These are phyloP conservation scores for Mortierella sp. DNA, from an alignment of 371 early-diverging fungal species.

Conservation along the genomic window DNA sequence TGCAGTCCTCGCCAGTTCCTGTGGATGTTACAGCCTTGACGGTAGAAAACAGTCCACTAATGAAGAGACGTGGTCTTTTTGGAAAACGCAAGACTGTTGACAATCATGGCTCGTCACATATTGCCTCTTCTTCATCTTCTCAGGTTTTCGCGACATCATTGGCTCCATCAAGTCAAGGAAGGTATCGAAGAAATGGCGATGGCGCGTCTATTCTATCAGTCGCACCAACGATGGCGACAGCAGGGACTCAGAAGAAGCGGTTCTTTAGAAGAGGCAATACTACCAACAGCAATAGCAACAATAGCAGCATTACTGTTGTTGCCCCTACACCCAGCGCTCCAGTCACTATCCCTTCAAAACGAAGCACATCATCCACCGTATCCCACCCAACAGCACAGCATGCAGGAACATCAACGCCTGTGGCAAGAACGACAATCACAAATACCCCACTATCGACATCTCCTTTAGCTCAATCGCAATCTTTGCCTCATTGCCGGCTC, in stretches of 20 bases:
- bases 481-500: constrained; percentile 24
- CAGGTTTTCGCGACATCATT: neutral
- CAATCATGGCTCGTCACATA: neutral
- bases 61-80: constrained; percentile 46
- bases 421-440: constrained; percentile 3
- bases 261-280: constrained; percentile 40
- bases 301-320: neutral
- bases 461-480: constrained; percentile 31
- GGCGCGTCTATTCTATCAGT: constrained; percentile 16
- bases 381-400: constrained; percentile 1
- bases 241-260: constrained; percentile 22
- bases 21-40: neutral
- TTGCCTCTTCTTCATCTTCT: constrained; percentile 5
- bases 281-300: neutral
- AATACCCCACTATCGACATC: constrained; percentile 34
- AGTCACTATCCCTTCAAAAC: constrained; percentile 5
- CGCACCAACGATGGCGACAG: neutral
- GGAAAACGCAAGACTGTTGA: constrained; percentile 35
- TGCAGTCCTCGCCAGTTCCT: constrained; percentile 8
- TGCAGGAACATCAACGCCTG: neutral
- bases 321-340: constrained; percentile 4
- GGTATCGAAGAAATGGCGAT: constrained; percentile 4
- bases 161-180: neutral
- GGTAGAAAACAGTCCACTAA: constrained; percentile 28
- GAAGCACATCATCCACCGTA: neutral